These are phyloP conservation scores for Xylaria sp. DNA, from an alignment of 2,329 filamentous ascomycete species.

Conservation along the genomic window DNA sequence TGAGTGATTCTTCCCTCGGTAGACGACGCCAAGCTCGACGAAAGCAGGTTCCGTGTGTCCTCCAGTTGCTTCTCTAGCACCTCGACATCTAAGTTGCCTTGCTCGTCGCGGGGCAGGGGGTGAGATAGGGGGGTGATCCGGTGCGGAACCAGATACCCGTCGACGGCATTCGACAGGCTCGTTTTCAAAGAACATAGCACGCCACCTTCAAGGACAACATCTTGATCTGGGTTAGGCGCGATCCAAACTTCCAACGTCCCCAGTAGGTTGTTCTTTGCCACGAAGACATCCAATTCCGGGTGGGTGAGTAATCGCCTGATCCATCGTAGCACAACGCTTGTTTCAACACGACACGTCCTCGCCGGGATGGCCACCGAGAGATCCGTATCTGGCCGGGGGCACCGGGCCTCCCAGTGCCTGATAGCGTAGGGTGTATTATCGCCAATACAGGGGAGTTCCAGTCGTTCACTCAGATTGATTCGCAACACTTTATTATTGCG, in stretches of 20 bases:
- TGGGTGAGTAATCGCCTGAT: conserved; percentile 19
- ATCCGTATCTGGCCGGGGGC: conserved; percentile 51
- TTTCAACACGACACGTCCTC: conserved; percentile 39
- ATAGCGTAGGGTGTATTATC: conserved; percentile 47
- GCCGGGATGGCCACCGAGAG: conserved; percentile 46
- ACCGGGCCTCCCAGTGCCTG: conserved; percentile 54
- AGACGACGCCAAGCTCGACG: conserved; percentile 5
- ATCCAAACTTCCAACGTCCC: not conserved
- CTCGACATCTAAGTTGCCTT: conserved; percentile 40
- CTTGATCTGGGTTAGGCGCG: not conserved
- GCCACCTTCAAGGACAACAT: not conserved
- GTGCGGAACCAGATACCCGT: conserved; percentile 43
- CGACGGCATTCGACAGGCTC: conserved; percentile 22
- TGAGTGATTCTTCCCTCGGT: conserved; percentile 44
- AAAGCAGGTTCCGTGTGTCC: conserved; percentile 22
- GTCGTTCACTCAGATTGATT: conserved; percentile 53
- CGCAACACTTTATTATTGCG: conserved; percentile 62
- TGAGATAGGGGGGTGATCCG: conserved; percentile 38
- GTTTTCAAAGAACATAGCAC: conserved; percentile 12
- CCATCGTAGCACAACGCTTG: conserved; percentile 10
- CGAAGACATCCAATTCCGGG: conserved; percentile 1
- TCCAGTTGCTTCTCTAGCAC: conserved; percentile 40
- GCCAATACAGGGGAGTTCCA: conserved; percentile 47
- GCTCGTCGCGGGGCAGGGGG: conserved; percentile 39
- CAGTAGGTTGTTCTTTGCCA: not conserved